Base-by-base conservation (phyloP, 192 early-diverging fungal genomes). In the Funneliformis geosporum region DNA sequence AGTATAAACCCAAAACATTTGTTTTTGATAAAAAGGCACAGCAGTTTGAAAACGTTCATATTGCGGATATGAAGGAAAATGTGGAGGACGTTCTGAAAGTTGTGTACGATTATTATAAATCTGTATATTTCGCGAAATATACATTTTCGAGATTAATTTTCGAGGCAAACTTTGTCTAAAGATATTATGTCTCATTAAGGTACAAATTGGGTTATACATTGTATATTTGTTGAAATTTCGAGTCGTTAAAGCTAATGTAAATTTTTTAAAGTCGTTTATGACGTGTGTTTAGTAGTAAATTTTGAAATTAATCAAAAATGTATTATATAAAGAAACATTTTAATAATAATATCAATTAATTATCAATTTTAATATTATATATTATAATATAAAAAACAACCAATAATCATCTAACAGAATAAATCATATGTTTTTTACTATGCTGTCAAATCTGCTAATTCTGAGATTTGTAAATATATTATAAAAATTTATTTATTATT, bases 1-100 rank as follows among this genome's bases (percentile, higher is more conserved):
- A 67, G 44, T 67, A n/a, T 44, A 78, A 2, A 65, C 14, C 76
- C 76, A 78, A 47, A 78, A 78, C 2, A 40, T 78, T 27, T 25
- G 40, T 11, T 78, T 78, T 33, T 67, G 40, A 66, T 78, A 78
- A 40, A 78, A 67, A 10, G 76, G 76, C 4, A 12, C 28, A 8
- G 43, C 61, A 5, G 6, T 46, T 27, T 11, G 4, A 67, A 78
- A 67, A 9, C 76, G 61, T 25, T 50, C 25, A 55, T 78, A 66
- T 62, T 42, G 18, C 0, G 74, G 21, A 75, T 75, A 61, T 43
- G 11, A 27, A 25, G 74, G 60, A 40, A 25, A 12, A 10, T 40
- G 74, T 8, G 33, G n/a, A 18, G 50, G 11, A 60, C 46, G 73
- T 25, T 55, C 50, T 5, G 50, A 55, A 55, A 55, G 50, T 16